Conservation (phyloP, 805 yeast species). For the Yarrowia divulgata region DNA sequence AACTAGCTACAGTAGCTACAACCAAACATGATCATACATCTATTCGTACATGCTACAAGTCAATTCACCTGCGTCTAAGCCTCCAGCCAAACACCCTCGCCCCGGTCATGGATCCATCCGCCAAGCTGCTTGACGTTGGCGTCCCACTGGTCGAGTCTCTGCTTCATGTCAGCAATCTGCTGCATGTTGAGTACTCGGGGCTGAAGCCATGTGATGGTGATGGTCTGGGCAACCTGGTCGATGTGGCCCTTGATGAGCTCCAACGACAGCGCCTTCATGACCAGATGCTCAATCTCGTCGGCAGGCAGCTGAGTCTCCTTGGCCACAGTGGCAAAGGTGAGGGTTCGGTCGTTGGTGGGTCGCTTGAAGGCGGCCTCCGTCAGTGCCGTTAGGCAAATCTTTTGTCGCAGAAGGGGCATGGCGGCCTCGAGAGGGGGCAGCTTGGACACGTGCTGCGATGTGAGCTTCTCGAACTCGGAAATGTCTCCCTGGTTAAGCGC, state of each 20-base stretch:
- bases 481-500: conserved; percentile 83
- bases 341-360: conserved; percentile 75
- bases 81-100: conserved; percentile 69
- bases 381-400: conserved; percentile 89
- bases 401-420: conserved; percentile 78
- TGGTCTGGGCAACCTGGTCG: conserved; percentile 81
- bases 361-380: conserved; percentile 83
- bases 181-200: conserved; percentile 87
- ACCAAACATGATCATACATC: neutral
- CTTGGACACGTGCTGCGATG: conserved; percentile 52
- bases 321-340: conserved; percentile 77
- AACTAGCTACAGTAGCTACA: too few species aligned
- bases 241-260: conserved; percentile 87
- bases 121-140: conserved; percentile 71
- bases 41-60: neutral
- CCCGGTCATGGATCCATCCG: conserved; percentile 64
- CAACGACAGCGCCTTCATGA: conserved; percentile 88
- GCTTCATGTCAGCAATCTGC: conserved; percentile 79
- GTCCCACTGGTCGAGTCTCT: conserved; percentile 80
- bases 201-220: conserved; percentile 92
- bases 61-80: conserved; percentile 39
- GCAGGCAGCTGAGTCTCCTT: conserved; percentile 68
- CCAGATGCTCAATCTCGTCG: conserved; percentile 85
- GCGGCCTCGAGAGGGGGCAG: conserved; percentile 65
- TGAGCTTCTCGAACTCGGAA: conserved; percentile 62